Base-by-base conservation (phyloP, 352 stramenopile genomes). In the Phytophthora pini region DNA sequence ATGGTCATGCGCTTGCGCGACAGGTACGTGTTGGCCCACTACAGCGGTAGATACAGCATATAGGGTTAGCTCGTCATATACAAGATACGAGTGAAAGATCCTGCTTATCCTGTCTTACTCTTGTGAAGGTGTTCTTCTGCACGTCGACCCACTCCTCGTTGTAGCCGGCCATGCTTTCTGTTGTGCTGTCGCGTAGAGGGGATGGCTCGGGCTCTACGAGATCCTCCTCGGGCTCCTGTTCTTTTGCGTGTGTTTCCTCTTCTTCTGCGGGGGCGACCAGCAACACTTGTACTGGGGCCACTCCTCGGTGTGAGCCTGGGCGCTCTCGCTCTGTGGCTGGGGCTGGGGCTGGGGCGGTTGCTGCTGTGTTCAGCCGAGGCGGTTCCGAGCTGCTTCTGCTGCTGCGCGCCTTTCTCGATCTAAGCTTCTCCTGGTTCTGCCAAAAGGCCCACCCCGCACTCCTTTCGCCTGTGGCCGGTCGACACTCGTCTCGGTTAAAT, bases 81-180 rank as follows among this genome's bases (percentile, higher is more conserved):
- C 31, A 36, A 9, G 8, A 36, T 36, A 36, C 9, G 10, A 4
- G 31, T 8, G 11, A 9, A 36, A 36, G 31, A 36, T 36, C 6
- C 31, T 27, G 3, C 32, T 12, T 41, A 24, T 36, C 13, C 15
- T 5, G 17, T 17, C 17, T 31, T 79, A 95, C 87, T 72, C 90
- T 73, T 27, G 90, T 97, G 74, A 97, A 97, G 7, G 91, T 97
- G 74, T 82, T 96, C 72, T 96, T 97, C 77, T 97, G 91, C 46
- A 97, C 84, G 57, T 94, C 87, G 45, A 97, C 84, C 90, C 90
- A 97, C 71, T 95, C 87, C 48, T 93, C 87, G 51, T 71, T 78
- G 60, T 80, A 83, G 65, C 80, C 80, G 48, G 77, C 77, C 84
- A 90, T 90, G 62, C 44, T 75, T 29, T 71, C 59, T 26, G 62